Evolutionary conservation across 495 filamentous ascomycete genomes (phyloP).

Genomic region (Tuber microsphaerosporum): DNA sequence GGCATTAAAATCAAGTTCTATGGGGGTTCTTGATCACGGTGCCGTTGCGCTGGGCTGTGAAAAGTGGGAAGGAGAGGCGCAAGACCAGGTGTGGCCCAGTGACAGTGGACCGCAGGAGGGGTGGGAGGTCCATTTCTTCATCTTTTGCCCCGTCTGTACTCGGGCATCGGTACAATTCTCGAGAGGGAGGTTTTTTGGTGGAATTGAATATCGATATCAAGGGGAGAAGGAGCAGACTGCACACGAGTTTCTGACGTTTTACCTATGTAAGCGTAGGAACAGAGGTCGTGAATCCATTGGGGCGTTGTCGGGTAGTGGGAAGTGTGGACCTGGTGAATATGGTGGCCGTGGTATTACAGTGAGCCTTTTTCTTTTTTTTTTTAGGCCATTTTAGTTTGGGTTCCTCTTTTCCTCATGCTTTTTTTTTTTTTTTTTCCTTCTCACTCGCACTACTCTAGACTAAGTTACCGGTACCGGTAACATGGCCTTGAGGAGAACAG

Average conservation of each 20-base stretch:
- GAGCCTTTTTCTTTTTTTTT: constrained; percentile 3
- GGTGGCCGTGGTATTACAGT: neutral
- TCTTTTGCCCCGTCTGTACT: neutral
- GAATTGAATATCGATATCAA: neutral
- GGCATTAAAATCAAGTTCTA: neutral
- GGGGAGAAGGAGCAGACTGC: neutral
- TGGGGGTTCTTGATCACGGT: neutral
- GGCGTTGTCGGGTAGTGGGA: neutral
- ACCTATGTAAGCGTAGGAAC: neutral
- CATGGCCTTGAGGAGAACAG: neutral
- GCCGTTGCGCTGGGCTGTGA: neutral
- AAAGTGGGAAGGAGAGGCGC: constrained; percentile 1
- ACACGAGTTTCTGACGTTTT: neutral
- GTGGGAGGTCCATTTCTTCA: neutral
- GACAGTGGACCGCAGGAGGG: neutral
- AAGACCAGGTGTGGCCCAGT: neutral
- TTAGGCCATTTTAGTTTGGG: neutral
- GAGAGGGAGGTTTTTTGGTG: neutral
- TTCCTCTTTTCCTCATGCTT: neutral
- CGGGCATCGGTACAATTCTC: neutral
- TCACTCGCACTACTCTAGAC: neutral
- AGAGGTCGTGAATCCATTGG: neutral
- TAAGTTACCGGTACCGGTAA: neutral
- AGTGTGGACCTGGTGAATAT: neutral
- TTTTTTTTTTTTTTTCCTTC: neutral